Evolutionary conservation across 2,329 filamentous ascomycete genomes (phyloP), one percentile per base, ranked within the genome.

Genomic region (Aurifilum marmelostoma): DNA sequence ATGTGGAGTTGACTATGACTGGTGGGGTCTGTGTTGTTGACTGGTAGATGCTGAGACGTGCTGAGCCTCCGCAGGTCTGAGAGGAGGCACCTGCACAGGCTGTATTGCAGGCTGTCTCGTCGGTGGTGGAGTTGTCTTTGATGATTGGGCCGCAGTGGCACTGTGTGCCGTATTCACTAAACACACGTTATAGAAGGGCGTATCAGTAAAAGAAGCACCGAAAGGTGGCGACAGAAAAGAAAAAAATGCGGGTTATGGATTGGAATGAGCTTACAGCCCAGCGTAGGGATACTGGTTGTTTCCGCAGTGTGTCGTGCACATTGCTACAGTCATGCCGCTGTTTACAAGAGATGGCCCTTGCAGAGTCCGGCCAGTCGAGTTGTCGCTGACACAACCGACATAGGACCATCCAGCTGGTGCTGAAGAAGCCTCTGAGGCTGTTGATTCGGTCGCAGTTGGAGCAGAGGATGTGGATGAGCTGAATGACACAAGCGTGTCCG

Each of bases 51-150:
- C 63, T 69, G 14, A 73, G 56, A 24, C 66, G 63, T 21, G 52
- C 61, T n/a, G 61, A 63, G 24, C 64, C 68, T 21, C 73, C 73
- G 56, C 73, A 74, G 16, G 52, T 64, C 67, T 71, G 58, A 1
- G 60, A 27, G 9, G 63, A 18, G 63, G 82, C 75, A 11, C 80
- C 81, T 1, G 72, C 73, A 69, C 81, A 83, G 24, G 76, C 71
- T 74, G 78, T 76, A 62, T 72, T 74, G 73, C 82, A 83, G 8
- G 80, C 80, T 63, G 78, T 74, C 32, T 82, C 73, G 61, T 79
- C 77, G 6, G 74, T 24, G n/a, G 56, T 66, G 41, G 74, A 72
- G 1, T 67, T 62, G 29, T 72, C 63, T 47, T 75, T 71, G 18
- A 75, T 67, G 63, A 75, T 75, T 16, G 59, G 43, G 56, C 72